Evolutionary conservation across 805 yeast genomes (phyloP), one percentile per base, ranked within the genome.

Genomic region (Lipomyces spencermartinsiae): DNA sequence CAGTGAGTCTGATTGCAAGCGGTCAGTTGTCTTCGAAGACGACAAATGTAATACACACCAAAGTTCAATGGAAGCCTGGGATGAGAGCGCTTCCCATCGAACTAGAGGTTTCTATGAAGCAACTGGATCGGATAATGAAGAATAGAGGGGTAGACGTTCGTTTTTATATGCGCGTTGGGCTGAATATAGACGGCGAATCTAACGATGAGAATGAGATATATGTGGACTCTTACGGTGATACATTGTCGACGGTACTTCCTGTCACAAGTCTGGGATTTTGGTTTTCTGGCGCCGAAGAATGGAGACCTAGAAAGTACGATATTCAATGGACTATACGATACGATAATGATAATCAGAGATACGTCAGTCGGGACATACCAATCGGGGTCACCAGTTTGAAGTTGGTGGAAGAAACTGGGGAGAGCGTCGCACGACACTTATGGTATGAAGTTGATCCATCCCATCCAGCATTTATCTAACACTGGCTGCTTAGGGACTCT

Each of bases 341-440:
- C 34, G 56, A 53, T 53, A 14, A 22, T 9, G 29, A 16, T 54
- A 29, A 59, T 19, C 33, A 29, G 14, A 34, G 58, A 9, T 69
- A 58, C 39, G 70, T 67, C 22, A 3, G 12, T 7, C 57, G 72
- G 22, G 10, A n/a, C 14, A 43, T 68, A 4, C 49, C 22, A 4
- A 16, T 68, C 25, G 70, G 59, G 25, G 29, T 14, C 14, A n/a
- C 25, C 25, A 59, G 54, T 8, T 43, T 62, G 46, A 35, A 25
- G 34, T 63, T 81, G 35, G 68, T 67, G 37, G 84, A 82, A 64
- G 83, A 82, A 58, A 69, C 79, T 0, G 81, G 83, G 1, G 78
- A 81, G 51, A 79, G 77, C 61, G 79, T 82, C 35, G 84, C 83
- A 16, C 73, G 82, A 49, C 84, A 82, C 66, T 66, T 82, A 25